phyloP scores from a whole-genome alignment of 75 land plant species.

The Cryptomeria japonica region DNA sequence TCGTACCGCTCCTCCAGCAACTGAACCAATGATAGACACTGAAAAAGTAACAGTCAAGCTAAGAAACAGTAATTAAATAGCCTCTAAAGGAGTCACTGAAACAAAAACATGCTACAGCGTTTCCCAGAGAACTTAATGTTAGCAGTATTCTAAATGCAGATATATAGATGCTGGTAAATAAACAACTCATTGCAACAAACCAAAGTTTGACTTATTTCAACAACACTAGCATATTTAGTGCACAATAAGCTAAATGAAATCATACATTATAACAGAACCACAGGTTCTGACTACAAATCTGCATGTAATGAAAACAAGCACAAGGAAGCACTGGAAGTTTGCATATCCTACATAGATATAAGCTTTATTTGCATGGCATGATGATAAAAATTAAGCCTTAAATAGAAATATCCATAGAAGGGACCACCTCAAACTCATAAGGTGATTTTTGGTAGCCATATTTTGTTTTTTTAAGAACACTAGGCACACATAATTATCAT shows the following conservation, averaged over 20 bases:
- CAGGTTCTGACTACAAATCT: neutral
- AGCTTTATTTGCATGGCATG: neutral
- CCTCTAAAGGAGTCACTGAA: neutral
- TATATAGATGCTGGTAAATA: neutral
- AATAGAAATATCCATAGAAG: neutral
- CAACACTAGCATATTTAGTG: neutral
- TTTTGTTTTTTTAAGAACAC: neutral
- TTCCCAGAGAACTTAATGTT: neutral
- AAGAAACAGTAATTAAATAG: neutral
- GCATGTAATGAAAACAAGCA: neutral
- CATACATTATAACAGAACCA: neutral
- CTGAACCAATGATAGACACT: constrained; percentile 80
- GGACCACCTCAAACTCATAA: neutral
- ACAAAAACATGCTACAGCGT: neutral
- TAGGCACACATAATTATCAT: neutral
- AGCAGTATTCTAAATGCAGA: neutral
- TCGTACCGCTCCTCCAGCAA: constrained; percentile 96
- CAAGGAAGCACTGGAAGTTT: neutral
- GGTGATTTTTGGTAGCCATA: neutral
- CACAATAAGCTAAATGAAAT: neutral
- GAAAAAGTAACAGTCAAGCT: constrained; percentile 9
- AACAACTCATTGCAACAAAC: neutral
- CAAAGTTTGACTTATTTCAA: neutral
- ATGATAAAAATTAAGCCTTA: neutral
- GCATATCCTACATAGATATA: neutral